phyloP scores from a whole-genome alignment of 176 grass and related monocot genomes.

The Oryza officinalis region DNA sequence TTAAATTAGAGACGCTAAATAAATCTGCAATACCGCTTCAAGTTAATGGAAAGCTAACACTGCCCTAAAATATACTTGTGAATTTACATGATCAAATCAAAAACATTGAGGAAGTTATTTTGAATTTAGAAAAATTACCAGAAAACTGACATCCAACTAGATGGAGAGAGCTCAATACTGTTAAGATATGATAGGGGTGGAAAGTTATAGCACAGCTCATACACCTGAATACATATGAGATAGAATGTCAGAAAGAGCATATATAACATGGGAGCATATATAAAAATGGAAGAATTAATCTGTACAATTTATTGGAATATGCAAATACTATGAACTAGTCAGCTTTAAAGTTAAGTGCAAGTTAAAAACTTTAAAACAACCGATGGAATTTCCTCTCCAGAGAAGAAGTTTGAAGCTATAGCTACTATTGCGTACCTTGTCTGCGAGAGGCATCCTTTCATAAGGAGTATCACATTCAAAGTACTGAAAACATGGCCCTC shows the following conservation, averaged over 20 bases:
- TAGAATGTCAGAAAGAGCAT: too few relatives aligned
- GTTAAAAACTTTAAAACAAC: background rate
- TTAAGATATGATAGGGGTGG: slow-evolving; percentile 48
- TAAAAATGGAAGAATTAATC: too few relatives aligned
- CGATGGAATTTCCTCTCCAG: background rate
- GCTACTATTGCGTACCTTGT: slow-evolving; percentile 44
- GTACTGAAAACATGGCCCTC: slow-evolving; percentile 52
- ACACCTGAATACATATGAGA: slow-evolving; percentile 39
- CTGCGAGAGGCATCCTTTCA: slow-evolving; percentile 52
- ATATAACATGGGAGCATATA: too few relatives aligned
- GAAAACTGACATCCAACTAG: slow-evolving; percentile 82
- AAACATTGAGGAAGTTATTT: background rate
- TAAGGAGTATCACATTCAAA: slow-evolving; percentile 57
- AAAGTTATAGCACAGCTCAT: slow-evolving; percentile 41
- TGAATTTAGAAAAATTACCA: slow-evolving; percentile 50
- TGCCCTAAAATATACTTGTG: background rate
- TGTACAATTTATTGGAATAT: too few relatives aligned
- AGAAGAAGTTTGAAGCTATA: background rate
- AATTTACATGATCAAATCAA: background rate
- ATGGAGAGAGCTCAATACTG: slow-evolving; percentile 58
- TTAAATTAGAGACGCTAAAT: background rate
- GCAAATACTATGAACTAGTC: background rate
- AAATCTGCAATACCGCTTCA: background rate
- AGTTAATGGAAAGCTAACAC: background rate
- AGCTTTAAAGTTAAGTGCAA: background rate